Base-by-base conservation (phyloP, 2,329 filamentous ascomycete genomes). In the Cytospora piceae region DNA sequence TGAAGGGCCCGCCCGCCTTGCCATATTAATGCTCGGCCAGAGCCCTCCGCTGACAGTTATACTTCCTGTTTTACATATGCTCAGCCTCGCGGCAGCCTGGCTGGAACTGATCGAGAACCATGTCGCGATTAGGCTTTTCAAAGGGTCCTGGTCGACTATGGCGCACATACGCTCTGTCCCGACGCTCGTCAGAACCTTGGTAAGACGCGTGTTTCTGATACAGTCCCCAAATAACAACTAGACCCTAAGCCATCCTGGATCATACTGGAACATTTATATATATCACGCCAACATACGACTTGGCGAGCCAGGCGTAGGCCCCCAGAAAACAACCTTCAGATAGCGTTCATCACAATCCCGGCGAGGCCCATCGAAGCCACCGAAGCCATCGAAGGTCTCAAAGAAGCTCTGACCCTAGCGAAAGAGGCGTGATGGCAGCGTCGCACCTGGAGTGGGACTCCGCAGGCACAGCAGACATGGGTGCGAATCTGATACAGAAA, bases 401-500 rank as follows among this genome's bases (percentile, higher is more conserved):
- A 9, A 9, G 34, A 37, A 49, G 46, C 46, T 49, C n/a, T 24
- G 46, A 49, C n/a, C 46, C 24, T 20, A 32, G 52, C 9, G 32
- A 37, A 54, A 20, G 27, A 22, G 27, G 27, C 52, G 27, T 29
- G 52, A 12, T 39, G 31, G 46, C 39, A 39, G 53, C 42, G 55
- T 53, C 39, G 51, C 32, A 65, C 46, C 52, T 53, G 31, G 27
- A 46, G 34, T 55, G 63, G 55, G 11, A 46, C 51, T 58, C 57
- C 51, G 51, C 29, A 59, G 56, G 37, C 34, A 55, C 56, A 42
- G 55, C 52, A 46, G 61, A 55, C 60, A 42, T 42, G 60, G 39
- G 31, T 37, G 39, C 27, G 17, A 52, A 63, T 63, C 61, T 57
- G 61, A 63, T 63, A 57, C 51, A 57, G 51, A 31, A 54, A 56